phyloP scores from a whole-genome alignment of 345 rosid species.

The Pugionium cornutum region DNA sequence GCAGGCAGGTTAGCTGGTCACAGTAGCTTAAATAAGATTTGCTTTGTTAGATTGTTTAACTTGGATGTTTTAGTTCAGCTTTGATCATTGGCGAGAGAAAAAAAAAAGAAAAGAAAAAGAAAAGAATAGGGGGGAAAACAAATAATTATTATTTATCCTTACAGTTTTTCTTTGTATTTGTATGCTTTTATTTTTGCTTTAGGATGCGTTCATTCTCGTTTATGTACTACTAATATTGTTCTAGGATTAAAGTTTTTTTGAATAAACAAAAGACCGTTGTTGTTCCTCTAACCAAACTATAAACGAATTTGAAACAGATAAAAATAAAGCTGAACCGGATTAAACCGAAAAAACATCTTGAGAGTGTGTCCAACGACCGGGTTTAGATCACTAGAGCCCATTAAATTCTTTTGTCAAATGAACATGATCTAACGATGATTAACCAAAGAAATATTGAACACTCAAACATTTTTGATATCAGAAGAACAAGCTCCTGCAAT shows the following conservation, averaged over 20 bases:
- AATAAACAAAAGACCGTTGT: conserved; percentile 15
- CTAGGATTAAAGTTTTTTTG: not conserved
- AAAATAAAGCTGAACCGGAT: not conserved
- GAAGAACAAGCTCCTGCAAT: not conserved
- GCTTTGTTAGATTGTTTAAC: conserved; percentile 37
- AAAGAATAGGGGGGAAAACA: not conserved
- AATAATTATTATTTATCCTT: conserved; percentile 21
- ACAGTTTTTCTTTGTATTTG: conserved; percentile 20
- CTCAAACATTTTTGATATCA: not conserved
- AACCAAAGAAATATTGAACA: not conserved
- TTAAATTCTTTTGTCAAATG: not conserved
- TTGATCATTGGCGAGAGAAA: conserved; percentile 29
- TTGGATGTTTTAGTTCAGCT: conserved; percentile 37
- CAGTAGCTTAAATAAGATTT: conserved; percentile 34
- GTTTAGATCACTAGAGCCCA: not conserved
- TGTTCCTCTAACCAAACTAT: conserved; percentile 5
- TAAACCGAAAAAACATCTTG: conserved; percentile 4
- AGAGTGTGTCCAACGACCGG: not conserved
- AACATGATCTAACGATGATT: not conserved
- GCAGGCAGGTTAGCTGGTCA: conserved; percentile 31
- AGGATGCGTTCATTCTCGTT: conserved; percentile 34
- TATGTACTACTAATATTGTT: conserved; percentile 21
- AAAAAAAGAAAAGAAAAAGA: not conserved
- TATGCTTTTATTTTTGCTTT: conserved; percentile 17
- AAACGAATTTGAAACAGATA: not conserved